Evolutionary conservation across 768 basidiomycete species (phyloP).

Genomic region (Kwoniella sp.): DNA sequence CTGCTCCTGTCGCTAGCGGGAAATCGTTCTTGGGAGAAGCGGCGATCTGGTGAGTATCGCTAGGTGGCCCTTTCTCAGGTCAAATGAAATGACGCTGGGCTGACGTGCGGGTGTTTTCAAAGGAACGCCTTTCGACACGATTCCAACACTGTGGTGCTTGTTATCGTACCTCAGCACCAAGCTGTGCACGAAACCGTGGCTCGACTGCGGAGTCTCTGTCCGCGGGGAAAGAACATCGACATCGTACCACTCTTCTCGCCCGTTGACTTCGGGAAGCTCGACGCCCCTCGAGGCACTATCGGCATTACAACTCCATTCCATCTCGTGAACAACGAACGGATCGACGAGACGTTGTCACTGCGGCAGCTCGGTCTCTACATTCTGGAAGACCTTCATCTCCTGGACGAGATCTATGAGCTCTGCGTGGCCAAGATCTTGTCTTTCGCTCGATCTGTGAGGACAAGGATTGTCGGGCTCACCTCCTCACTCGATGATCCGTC

Average conservation of each 20-base stretch:
- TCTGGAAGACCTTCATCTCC: slow-evolving; percentile 80
- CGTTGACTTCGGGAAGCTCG: slow-evolving; percentile 51
- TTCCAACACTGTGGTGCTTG: slow-evolving; percentile 63
- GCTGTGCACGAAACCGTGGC: slow-evolving; percentile 63
- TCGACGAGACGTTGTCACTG: slow-evolving; percentile 39
- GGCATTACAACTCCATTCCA: slow-evolving; percentile 43
- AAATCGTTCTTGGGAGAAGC: slow-evolving; percentile 75
- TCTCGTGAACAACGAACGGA: slow-evolving; percentile 35
- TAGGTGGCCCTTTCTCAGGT: not conserved
- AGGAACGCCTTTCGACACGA: slow-evolving; percentile 66
- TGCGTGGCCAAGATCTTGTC: slow-evolving; percentile 72
- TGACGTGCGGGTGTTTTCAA: slow-evolving; percentile 16
- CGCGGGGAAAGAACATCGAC: slow-evolving; percentile 53
- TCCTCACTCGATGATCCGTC: slow-evolving; percentile 77
- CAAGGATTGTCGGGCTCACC: slow-evolving; percentile 76
- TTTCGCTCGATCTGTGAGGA: slow-evolving; percentile 65
- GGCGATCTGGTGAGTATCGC: slow-evolving; percentile 65
- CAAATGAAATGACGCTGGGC: not conserved
- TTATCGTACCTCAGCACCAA: slow-evolving; percentile 67
- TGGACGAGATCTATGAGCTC: slow-evolving; percentile 81
- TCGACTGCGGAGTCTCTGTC: slow-evolving; percentile 39
- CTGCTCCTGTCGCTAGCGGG: slow-evolving; percentile 77
- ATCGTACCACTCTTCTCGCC: slow-evolving; percentile 53
- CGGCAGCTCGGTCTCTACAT: slow-evolving; percentile 68
- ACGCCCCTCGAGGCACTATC: slow-evolving; percentile 15